Base-by-base conservation (phyloP, 2,329 filamentous ascomycete genomes). In the Canariomyces notabilis region DNA sequence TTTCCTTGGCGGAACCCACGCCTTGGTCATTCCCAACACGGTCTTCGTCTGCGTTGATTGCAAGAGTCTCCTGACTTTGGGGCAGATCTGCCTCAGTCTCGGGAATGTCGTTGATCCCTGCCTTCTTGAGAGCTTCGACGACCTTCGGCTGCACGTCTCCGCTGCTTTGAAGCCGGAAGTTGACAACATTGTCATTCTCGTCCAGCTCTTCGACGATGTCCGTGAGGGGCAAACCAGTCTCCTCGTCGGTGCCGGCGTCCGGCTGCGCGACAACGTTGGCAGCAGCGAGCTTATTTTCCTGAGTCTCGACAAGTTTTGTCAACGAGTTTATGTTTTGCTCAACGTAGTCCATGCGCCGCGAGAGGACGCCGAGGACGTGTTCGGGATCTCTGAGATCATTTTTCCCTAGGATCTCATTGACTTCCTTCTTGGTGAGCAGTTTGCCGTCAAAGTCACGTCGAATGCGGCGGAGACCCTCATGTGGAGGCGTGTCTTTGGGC, bases 141-240 rank as follows among this genome's bases (percentile, higher is more conserved):
- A 96, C 71, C 54, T 86, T 78, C 7, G 80, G 72, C 15, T 85
- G 78, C 12, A 76, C 71, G 42, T 84, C 79, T 6, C 83, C 84
- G 0, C 89, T 85, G n/a, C 70, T 78, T 31, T 81, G 79, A 22
- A 85, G 68, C 45, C 71, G 77, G 56, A 77, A 81, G 0, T 80
- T 86, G 40, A 95, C 66, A 4, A 97, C 77, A 59, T 95, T 93
- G 46, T 83, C 93, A 9, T 95, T 80, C 7, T 96, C 90, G 60
- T 97, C 93, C 19, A 97, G 72, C 68, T 95, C 82, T 66, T 98
- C 93, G 44, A 89, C 74, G 54, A 98, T 97, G 58, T 97, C 93
- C 23, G 86, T 90, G 48, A 97, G 78, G 0, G 89, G 87, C 42
- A 89, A 71, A 1, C 82, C 83, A 11, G 82, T 81, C 50, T 86